phyloP scores from a whole-genome alignment of 192 early-diverging fungal genomes.

The Coemansia biformis region DNA sequence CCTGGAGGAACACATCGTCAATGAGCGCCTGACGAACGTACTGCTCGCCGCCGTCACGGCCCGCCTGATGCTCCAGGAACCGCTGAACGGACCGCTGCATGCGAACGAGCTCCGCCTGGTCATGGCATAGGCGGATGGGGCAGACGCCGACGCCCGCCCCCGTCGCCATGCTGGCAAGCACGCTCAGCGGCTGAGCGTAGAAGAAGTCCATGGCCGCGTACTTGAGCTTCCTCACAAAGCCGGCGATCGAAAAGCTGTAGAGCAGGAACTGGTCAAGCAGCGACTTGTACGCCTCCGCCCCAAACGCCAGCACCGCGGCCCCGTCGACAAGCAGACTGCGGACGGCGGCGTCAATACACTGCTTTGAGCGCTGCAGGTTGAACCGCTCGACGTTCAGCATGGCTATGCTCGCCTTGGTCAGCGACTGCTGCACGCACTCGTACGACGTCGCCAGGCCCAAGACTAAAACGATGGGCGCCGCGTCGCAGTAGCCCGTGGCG shows the following conservation, averaged over 20 bases:
- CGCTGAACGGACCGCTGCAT: constrained; percentile 66
- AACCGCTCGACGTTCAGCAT: constrained; percentile 76
- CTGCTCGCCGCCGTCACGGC: background rate
- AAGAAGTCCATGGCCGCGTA: constrained; percentile 84
- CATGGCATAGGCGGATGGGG: constrained; percentile 33
- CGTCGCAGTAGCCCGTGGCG: constrained; percentile 60
- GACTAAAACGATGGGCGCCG: constrained; percentile 72
- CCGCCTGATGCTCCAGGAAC: constrained; percentile 45
- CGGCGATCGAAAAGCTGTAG: constrained; percentile 73
- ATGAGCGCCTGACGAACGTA: constrained; percentile 46
- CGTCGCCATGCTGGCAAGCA: constrained; percentile 49
- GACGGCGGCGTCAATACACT: constrained; percentile 66
- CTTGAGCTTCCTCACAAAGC: constrained; percentile 69
- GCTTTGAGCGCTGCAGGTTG: constrained; percentile 66
- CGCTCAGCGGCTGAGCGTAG: constrained; percentile 77
- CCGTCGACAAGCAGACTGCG: constrained; percentile 54
- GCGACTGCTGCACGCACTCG: constrained; percentile 73
- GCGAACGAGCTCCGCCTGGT: constrained; percentile 61
- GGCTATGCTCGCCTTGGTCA: constrained; percentile 66
- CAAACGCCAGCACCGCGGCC: constrained; percentile 56
- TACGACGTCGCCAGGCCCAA: constrained; percentile 85
- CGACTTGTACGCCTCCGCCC: constrained; percentile 64
- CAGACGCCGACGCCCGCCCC: constrained; percentile 14
- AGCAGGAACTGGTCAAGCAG: constrained; percentile 75
- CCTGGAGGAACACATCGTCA: constrained; percentile 58